Conservation (phyloP, 805 yeast species). For the Metschnikowia reukaufii region DNA sequence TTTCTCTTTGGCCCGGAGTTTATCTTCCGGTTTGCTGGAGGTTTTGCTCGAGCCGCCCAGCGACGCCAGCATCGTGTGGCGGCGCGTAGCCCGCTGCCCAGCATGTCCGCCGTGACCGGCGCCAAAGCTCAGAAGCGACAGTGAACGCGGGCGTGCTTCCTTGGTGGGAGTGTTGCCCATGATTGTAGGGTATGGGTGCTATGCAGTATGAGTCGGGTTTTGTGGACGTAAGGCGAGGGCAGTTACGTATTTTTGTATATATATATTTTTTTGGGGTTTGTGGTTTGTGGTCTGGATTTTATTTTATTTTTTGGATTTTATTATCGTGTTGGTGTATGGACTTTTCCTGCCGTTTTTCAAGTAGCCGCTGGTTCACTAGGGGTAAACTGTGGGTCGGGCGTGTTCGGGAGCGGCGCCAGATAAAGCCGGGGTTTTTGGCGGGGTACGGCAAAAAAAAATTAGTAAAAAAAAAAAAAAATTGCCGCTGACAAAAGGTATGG, state of each 20-base stretch:
- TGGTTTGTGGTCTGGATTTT: neutral
- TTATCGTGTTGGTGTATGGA: too few relatives aligned
- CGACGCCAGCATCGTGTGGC: constrained; percentile 18
- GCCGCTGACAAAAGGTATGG: neutral
- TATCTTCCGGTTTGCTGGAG: constrained; percentile 42
- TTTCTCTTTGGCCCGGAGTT: constrained; percentile 46
- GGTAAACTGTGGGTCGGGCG: neutral
- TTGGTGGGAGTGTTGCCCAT: constrained; percentile 49
- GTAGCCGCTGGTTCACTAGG: neutral
- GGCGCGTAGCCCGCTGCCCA: constrained; percentile 9
- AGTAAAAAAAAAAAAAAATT: neutral
- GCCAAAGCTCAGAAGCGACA: constrained; percentile 13
- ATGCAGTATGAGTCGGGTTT: too few relatives aligned
- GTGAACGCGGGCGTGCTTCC: constrained; percentile 35
- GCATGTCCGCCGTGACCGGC: constrained; percentile 1
- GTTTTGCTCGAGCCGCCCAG: constrained; percentile 11
- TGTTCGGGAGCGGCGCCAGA: neutral
- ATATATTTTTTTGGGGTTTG: too few relatives aligned
- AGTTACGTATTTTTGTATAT: too few relatives aligned
- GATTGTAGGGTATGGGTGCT: neutral
- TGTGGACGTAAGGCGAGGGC: too few relatives aligned
- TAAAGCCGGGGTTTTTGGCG: neutral
- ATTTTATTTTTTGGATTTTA: neutral
- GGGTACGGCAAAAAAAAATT: too few relatives aligned
- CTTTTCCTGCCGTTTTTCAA: too few relatives aligned